Conservation (phyloP, 2,329 filamentous ascomycete genomes). For the Ophiocordyceps australis region DNA sequence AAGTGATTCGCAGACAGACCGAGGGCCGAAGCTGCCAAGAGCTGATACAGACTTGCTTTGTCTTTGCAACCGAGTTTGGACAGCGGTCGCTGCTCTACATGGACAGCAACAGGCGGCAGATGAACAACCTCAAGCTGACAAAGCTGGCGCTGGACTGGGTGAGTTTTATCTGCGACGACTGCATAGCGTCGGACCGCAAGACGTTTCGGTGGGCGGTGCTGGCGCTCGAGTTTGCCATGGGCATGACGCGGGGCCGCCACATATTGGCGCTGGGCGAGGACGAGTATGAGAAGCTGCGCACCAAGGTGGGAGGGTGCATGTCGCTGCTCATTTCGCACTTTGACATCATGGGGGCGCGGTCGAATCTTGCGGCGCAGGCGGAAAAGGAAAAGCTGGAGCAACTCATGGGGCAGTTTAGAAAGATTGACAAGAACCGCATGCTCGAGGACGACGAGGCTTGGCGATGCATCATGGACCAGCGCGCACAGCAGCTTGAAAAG, state of each 20-base stretch:
- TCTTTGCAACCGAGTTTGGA: slow-evolving; percentile 97
- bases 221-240: slow-evolving; percentile 91
- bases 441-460: slow-evolving; percentile 75
- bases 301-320: slow-evolving; percentile 95
- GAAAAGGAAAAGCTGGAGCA: slow-evolving; percentile 81
- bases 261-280: slow-evolving; percentile 80
- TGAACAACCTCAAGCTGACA: slow-evolving; percentile 93
- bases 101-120: slow-evolving; percentile 84
- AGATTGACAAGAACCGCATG: slow-evolving; percentile 57
- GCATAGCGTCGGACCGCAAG: slow-evolving; percentile 79
- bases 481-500: slow-evolving; percentile 51
- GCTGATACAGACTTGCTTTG: slow-evolving; percentile 92
- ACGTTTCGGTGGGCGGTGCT: slow-evolving; percentile 96
- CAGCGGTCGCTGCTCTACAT: slow-evolving; percentile 89
- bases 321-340: slow-evolving; percentile 94
- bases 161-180: slow-evolving; percentile 94
- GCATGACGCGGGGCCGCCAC: slow-evolving; percentile 85
- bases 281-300: slow-evolving; percentile 66
- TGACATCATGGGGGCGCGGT: slow-evolving; percentile 95
- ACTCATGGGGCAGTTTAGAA: slow-evolving; percentile 55
- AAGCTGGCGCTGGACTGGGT: slow-evolving; percentile 93
- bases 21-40: slow-evolving; percentile 77
- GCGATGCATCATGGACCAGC: slow-evolving; percentile 54
- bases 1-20: slow-evolving; percentile 77
- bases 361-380: slow-evolving; percentile 80